Evolutionary conservation across 352 stramenopile genomes (phyloP).

Genomic region (Plasmopara muralis): DNA sequence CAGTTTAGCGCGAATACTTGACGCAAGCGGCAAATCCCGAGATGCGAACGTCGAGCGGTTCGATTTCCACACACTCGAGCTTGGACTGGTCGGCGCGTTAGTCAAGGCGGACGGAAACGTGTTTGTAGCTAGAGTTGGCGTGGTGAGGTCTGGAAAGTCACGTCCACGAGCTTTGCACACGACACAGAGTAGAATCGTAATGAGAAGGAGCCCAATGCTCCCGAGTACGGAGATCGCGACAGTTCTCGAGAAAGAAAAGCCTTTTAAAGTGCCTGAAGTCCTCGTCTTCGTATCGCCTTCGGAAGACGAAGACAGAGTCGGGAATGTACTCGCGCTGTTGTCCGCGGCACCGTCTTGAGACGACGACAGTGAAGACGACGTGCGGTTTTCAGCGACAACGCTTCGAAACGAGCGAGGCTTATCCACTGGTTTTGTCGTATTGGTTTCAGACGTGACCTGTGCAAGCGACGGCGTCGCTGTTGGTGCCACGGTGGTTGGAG

Average conservation of each 20-base stretch:
- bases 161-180: constrained; percentile 14
- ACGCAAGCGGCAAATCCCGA: constrained; percentile 18
- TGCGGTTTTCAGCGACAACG: constrained; percentile 4
- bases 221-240: constrained; percentile 18
- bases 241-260: constrained; percentile 13
- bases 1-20: constrained; percentile 15
- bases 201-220: constrained; percentile 16
- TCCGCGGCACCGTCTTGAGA: constrained; percentile 5
- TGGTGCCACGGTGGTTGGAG: constrained; percentile 4
- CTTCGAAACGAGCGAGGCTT: constrained; percentile 6
- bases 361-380: constrained; percentile 8
- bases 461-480: constrained; percentile 5
- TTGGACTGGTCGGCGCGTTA: constrained; percentile 3
- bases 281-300: constrained; percentile 2
- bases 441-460: constrained; percentile 2
- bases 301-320: constrained; percentile 11
- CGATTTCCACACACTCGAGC: constrained; percentile 17
- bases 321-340: constrained; percentile 5
- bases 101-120: constrained; percentile 10
- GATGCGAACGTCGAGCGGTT: constrained; percentile 18
- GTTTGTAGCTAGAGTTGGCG: constrained; percentile 9
- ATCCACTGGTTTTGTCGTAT: constrained; percentile 5
- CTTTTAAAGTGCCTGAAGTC: constrained; percentile 10
- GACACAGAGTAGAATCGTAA: constrained; percentile 25
- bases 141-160: constrained; percentile 8